Conservation (phyloP, 495 filamentous ascomycete genomes). For the Corynascus novoguineensis region DNA sequence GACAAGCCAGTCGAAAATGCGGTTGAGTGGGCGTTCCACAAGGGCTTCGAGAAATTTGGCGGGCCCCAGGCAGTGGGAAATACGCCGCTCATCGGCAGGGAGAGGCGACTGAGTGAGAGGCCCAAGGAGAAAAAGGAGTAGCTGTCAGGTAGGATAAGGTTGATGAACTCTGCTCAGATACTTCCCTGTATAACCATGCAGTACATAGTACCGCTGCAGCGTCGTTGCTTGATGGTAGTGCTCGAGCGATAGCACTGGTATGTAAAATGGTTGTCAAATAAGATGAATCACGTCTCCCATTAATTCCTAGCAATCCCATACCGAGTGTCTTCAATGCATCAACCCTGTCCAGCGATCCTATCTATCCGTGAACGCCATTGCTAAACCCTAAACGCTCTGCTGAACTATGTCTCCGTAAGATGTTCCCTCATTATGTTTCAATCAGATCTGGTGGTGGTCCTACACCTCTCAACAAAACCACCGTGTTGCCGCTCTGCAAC, state of each 20-base stretch:
- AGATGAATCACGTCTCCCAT: no score
- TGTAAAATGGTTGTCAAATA: no score
- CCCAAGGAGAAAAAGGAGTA: slow-evolving; percentile 54
- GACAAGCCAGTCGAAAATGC: slow-evolving; percentile 89
- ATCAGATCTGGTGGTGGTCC: slow-evolving; percentile 50
- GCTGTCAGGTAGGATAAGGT: not conserved
- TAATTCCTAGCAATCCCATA: no score
- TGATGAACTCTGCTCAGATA: not conserved
- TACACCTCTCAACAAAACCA: slow-evolving; percentile 82
- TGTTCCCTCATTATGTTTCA: slow-evolving; percentile 26
- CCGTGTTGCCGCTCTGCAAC: slow-evolving; percentile 72
- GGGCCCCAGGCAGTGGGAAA: slow-evolving; percentile 55
- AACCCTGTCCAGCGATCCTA: no score
- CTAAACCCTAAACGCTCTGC: slow-evolving; percentile 20
- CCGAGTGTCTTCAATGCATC: no score
- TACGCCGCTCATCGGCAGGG: slow-evolving; percentile 47
- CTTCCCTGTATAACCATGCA: not conserved
- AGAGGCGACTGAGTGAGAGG: slow-evolving; percentile 47
- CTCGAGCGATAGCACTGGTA: no score
- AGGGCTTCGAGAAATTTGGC: slow-evolving; percentile 62
- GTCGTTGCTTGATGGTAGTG: no score
- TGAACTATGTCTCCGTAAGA: slow-evolving; percentile 1
- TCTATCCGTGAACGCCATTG: slow-evolving; percentile 9
- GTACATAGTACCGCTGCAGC: no score
- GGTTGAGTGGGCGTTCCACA: slow-evolving; percentile 84